phyloP scores from a whole-genome alignment of 805 yeast genomes.

The Schwanniomyces polymorphus region DNA sequence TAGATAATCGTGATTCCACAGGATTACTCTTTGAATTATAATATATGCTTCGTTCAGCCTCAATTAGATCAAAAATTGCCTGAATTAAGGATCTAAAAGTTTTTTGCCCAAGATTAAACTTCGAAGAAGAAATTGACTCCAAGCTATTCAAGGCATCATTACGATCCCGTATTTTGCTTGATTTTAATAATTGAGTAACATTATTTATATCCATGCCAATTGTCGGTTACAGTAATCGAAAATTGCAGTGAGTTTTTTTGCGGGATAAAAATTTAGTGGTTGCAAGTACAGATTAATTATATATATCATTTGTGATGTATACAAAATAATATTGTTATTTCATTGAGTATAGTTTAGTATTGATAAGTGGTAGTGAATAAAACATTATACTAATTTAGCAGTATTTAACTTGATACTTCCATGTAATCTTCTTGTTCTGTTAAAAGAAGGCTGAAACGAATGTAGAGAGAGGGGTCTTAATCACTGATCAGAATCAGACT shows the following conservation, averaged over 20 bases:
- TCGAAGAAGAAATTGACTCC: conserved; percentile 17
- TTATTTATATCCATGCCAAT: conserved; percentile 17
- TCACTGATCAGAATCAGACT: too few relatives aligned
- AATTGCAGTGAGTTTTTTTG: not conserved
- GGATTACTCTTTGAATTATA: conserved; percentile 19
- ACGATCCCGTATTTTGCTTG: conserved; percentile 55
- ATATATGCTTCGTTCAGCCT: conserved; percentile 35
- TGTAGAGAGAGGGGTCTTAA: too few relatives aligned
- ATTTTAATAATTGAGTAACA: conserved; percentile 32
- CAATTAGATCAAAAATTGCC: conserved; percentile 27
- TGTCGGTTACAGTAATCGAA: too few relatives aligned
- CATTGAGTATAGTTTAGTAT: too few relatives aligned
- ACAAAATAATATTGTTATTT: too few relatives aligned
- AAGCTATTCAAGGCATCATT: conserved; percentile 44
- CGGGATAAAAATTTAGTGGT: not conserved
- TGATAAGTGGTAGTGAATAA: too few relatives aligned
- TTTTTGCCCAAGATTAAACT: conserved; percentile 16
- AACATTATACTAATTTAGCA: too few relatives aligned
- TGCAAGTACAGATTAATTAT: too few relatives aligned
- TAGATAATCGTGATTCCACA: conserved; percentile 26
- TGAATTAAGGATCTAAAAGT: conserved; percentile 20
- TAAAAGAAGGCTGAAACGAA: too few relatives aligned
- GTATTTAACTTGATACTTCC: too few relatives aligned
- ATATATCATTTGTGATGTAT: too few relatives aligned
- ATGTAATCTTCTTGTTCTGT: too few relatives aligned